Evolutionary conservation across 176 grass and related monocot genomes (phyloP).

Genomic region (Neostapfia colusana): DNA sequence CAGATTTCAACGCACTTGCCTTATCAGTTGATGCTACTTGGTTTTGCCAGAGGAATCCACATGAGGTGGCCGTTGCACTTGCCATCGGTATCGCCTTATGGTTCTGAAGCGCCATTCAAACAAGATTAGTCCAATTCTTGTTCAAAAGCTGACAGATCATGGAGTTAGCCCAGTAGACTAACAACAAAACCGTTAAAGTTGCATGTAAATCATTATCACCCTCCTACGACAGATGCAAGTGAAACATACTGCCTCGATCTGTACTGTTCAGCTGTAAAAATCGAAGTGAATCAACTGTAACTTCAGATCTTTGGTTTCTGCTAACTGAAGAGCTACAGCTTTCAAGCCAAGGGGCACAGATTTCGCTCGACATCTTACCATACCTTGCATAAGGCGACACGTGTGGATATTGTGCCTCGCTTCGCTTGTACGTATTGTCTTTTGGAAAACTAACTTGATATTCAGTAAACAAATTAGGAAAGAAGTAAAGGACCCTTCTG

Average conservation of each 20-base stretch:
- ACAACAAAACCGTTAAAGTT: not conserved
- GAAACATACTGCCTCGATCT: not conserved
- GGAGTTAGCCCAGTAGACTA: conserved; percentile 15
- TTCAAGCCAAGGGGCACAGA: not conserved
- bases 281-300: not conserved
- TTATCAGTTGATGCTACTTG: conserved; percentile 23
- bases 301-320: not conserved
- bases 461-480: not conserved
- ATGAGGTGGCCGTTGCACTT: conserved; percentile 36
- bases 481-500: not conserved
- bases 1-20: conserved; percentile 1
- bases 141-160: conserved; percentile 4
- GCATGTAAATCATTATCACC: conserved; percentile 16
- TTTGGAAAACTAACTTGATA: not conserved
- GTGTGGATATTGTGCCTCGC: too few species aligned
- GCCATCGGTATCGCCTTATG: conserved; percentile 41
- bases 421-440: too few species aligned
- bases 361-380: too few species aligned
- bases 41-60: conserved; percentile 49
- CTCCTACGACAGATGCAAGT: not conserved
- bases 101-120: conserved; percentile 35
- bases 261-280: conserved; percentile 1
- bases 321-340: not conserved
- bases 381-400: too few species aligned
- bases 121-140: conserved; percentile 14